Evolutionary conservation across 208 protist species (phyloP).

Genomic region (Tritrichomonas musculus): DNA sequence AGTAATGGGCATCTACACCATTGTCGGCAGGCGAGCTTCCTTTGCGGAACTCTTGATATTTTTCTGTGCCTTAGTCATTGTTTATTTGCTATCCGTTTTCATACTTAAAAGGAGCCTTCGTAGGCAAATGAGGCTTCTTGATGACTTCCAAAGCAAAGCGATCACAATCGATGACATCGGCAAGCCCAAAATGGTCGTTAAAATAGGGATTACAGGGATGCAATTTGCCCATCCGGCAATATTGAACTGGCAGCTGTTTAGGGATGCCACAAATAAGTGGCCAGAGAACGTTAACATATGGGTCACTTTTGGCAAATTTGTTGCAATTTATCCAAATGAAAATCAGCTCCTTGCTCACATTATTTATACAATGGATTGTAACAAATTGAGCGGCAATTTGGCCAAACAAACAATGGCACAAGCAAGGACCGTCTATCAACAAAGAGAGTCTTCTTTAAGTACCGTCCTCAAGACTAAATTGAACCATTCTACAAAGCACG

Average conservation of each 20-base stretch:
- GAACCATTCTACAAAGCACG: neutral
- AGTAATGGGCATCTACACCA: neutral
- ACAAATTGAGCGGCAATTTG: neutral
- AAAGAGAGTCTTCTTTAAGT: neutral
- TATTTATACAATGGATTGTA: neutral
- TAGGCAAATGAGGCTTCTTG: neutral
- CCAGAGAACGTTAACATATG: neutral
- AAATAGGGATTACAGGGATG: neutral
- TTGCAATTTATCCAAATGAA: conserved; percentile 8
- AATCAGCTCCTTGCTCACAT: neutral
- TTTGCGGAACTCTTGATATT: neutral
- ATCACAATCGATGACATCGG: neutral
- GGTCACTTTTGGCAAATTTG: neutral
- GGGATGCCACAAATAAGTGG: neutral
- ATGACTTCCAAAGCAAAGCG: neutral
- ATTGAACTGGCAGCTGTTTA: neutral
- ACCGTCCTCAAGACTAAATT: neutral
- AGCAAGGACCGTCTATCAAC: neutral
- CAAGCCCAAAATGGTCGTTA: neutral
- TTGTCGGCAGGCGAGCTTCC: neutral
- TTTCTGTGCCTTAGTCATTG: neutral
- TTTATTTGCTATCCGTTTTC: neutral
- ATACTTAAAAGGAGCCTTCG: neutral
- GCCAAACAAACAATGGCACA: neutral
- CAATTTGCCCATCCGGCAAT: neutral